Base-by-base conservation (phyloP, 352 stramenopile genomes). In the Phytopythium litorale region DNA sequence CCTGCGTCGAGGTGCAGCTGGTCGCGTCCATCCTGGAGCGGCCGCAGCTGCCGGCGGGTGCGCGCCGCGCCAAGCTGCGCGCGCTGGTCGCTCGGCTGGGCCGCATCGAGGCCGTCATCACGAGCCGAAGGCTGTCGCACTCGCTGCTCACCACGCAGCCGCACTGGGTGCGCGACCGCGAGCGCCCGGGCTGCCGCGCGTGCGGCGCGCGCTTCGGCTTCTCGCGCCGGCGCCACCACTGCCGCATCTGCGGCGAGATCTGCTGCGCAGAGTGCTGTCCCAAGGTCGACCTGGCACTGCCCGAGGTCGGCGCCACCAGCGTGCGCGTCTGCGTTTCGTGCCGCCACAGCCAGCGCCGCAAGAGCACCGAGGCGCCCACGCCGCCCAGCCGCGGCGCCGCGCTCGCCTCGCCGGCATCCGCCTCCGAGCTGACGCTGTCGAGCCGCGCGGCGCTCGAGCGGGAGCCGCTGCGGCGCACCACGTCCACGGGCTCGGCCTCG, bases 231-330 rank as follows among this genome's bases (percentile, higher is more conserved):
- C 84, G 84, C 33, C 84, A 92, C 67, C 84, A 92, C 57, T 92
- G 84, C 58, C 84, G 84, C 25, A 63, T 92, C 21, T 92, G 84
- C 32, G 84, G 84, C 45, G 84, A 93, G 68, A 64, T 93, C 60
- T 89, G 79, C 56, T 93, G 84, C 60, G 83, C 80, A 3, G 79
- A 88, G 37, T 93, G 84, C 63, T 89, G 75, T 3, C 84, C 84
- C n/a, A 93, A 93, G 58, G 87, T 91, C 71, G 84, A 90, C 58
- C 74, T 93, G 23, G 78, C 75, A 38, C 76, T 92, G 21, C 79
- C 82, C 1, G 78, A 86, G 33, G 71, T 85, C 1, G 76, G 79
- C 18, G 73, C 70, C 30, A 87, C 79, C 33, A 85, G 76, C 60
- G 80, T 92, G 16, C 80, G 83, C 53, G 79, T 92, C n/a, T 92